Evolutionary conservation across 73 alveolate genomes (phyloP).

Genomic region (Diophrys appendiculata): DNA sequence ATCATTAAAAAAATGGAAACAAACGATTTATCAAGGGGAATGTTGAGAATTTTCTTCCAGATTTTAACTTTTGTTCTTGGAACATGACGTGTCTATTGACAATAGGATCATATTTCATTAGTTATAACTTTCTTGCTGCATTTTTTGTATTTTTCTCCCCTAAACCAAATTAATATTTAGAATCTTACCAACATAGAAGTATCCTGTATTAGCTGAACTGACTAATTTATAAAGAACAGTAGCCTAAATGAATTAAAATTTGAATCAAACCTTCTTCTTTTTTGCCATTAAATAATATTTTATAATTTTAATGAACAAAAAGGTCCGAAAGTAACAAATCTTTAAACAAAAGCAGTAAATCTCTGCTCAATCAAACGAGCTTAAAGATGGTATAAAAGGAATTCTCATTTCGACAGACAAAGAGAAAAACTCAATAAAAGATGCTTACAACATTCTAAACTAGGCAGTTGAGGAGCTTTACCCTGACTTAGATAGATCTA

Average conservation of each 20-base stretch:
- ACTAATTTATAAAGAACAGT: slow-evolving; percentile 46
- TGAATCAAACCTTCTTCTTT: slow-evolving; percentile 39
- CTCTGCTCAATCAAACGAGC: no score
- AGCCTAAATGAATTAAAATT: slow-evolving; percentile 17
- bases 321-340: no score
- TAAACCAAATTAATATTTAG: neutral
- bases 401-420: no score
- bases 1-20: no score
- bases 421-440: no score
- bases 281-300: slow-evolving; percentile 38
- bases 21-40: no score
- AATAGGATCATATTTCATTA: slow-evolving; percentile 58
- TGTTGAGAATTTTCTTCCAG: slow-evolving; percentile 11
- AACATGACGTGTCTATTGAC: slow-evolving; percentile 60
- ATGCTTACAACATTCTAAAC: no score
- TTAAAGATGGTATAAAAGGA: no score
- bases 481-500: no score
- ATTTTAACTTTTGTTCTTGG: slow-evolving; percentile 49
- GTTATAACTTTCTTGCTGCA: slow-evolving; percentile 51
- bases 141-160: slow-evolving; percentile 59
- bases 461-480: no score
- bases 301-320: neutral
- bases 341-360: no score
- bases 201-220: slow-evolving; percentile 62
- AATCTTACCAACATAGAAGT: slow-evolving; percentile 45